phyloP scores from a whole-genome alignment of 306 rosid genomes.

The Trifolium repens region DNA sequence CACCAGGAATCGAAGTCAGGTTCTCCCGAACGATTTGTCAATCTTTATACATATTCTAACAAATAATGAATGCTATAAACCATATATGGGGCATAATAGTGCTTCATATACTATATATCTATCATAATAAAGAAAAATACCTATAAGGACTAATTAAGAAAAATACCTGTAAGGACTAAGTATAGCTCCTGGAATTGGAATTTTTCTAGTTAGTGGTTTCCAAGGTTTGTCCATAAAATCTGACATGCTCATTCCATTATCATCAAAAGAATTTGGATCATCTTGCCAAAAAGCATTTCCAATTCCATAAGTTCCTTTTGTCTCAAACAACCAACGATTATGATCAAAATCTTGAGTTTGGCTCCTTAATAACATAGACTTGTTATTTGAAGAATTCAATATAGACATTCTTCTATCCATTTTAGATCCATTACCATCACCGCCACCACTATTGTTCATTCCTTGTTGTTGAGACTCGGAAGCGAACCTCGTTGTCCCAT shows the following conservation, averaged over 20 bases:
- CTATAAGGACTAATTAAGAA: not conserved
- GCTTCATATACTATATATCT: not conserved
- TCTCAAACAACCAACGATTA: constrained; percentile 84
- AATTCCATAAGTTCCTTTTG: constrained; percentile 80
- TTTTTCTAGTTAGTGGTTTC: constrained; percentile 82
- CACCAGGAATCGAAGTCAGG: no score
- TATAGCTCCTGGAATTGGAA: constrained; percentile 56
- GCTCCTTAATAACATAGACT: constrained; percentile 75
- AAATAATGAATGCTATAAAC: not conserved
- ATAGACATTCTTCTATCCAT: constrained; percentile 71
- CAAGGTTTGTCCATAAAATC: constrained; percentile 92
- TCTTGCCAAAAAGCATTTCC: constrained; percentile 86
- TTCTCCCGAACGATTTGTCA: not conserved
- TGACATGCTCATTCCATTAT: constrained; percentile 58
- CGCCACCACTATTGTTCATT: not conserved
- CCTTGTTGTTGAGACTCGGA: constrained; percentile 25
- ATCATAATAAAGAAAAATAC: not conserved
- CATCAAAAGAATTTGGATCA: constrained; percentile 49
- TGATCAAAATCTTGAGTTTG: constrained; percentile 91
- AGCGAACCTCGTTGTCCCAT: constrained; percentile 31
- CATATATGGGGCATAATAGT: not conserved
- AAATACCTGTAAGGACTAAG: constrained; percentile 85
- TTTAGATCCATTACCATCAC: constrained; percentile 44
- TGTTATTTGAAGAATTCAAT: constrained; percentile 59
- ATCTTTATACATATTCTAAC: not conserved